A percentile compares a stretch with the other conserved stretches of the same genome.
These are phyloP conservation scores for Eucalyptus regnans DNA, from an alignment of 345 rosid genomes.

Conservation along the genomic window DNA sequence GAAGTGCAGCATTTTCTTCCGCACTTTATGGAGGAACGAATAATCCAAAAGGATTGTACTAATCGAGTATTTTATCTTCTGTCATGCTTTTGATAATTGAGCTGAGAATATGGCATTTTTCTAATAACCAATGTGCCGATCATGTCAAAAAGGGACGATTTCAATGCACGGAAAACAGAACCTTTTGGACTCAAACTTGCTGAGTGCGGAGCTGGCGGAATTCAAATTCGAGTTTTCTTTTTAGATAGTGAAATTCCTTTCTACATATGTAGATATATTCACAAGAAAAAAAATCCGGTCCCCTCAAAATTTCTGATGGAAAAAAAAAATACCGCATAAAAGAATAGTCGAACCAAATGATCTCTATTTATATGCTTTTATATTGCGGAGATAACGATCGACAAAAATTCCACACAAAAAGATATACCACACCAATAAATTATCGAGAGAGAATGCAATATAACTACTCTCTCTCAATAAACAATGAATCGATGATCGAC, in stretches of 20 bases:
- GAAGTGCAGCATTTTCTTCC: background rate
- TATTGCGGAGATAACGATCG: background rate
- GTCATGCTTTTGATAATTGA: background rate
- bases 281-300: background rate
- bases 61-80: background rate
- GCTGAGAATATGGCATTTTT: background rate
- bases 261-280: background rate
- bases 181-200: background rate
- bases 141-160: background rate
- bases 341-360: background rate
- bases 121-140: background rate
- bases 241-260: background rate
- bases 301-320: background rate
- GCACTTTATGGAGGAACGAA: background rate
- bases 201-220: background rate
- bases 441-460: background rate
- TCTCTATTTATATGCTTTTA: background rate
- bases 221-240: background rate
- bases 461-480: background rate
- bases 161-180: background rate
- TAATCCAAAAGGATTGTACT: background rate
- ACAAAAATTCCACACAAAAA: background rate
- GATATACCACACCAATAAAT: too few relatives aligned
- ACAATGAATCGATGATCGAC: background rate
- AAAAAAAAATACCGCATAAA: background rate